phyloP scores from a whole-genome alignment of 176 grass and related monocot species.

The Typha latifolia region DNA sequence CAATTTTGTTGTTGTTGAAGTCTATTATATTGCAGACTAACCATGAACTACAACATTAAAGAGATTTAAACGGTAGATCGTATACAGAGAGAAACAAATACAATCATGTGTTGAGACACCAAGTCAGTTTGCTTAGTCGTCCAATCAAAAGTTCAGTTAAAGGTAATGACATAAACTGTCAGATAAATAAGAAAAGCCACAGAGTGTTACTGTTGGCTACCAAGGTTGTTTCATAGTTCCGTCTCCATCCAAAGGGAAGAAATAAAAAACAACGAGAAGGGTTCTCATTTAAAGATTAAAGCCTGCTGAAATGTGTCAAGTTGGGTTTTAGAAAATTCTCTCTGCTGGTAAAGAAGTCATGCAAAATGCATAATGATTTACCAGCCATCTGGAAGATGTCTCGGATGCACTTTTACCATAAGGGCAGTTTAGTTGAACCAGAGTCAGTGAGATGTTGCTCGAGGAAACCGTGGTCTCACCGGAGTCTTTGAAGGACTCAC shows the following conservation, averaged over 20 bases:
- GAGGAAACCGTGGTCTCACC: conserved; percentile 55
- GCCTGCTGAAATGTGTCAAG: background rate
- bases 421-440: conserved; percentile 16
- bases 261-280: background rate
- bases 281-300: background rate
- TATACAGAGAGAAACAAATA: too few species aligned
- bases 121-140: too few species aligned
- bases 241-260: background rate
- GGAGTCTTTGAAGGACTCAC: conserved; percentile 94
- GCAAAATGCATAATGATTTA: conserved; percentile 23
- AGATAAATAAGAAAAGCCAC: conserved; percentile 4
- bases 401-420: conserved; percentile 41
- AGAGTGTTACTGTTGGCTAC: background rate
- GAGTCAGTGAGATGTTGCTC: conserved; percentile 36
- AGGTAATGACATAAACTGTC: background rate
- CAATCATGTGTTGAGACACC: too few species aligned
- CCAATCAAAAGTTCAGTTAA: too few species aligned
- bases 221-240: background rate
- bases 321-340: conserved; percentile 10
- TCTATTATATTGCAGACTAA: too few species aligned
- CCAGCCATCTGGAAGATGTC: conserved; percentile 22
- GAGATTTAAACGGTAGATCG: too few species aligned
- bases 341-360: conserved; percentile 20
- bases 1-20: too few species aligned
- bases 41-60: too few species aligned